Conservation (phyloP, 2,329 filamentous ascomycete species). For the Clarireedia hainanense region DNA sequence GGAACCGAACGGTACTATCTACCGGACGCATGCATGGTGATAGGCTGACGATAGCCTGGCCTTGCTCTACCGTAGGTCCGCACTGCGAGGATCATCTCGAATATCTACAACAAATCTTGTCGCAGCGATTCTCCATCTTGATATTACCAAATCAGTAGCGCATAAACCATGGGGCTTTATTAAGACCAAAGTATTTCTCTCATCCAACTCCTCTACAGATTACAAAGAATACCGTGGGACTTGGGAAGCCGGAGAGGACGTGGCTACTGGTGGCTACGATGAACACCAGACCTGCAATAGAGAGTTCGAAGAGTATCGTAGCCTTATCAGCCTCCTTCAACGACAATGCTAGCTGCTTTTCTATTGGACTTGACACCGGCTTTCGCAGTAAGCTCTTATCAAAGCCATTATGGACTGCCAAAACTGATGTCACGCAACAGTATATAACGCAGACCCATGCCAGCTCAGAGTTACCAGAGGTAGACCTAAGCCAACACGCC, state of each 20-base stretch:
- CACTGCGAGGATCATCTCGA: not conserved
- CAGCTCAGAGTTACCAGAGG: constrained; percentile 57
- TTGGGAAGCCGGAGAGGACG: too few relatives aligned
- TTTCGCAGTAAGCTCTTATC: constrained; percentile 60
- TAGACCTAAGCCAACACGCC: constrained; percentile 25
- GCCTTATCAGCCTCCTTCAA: constrained; percentile 85
- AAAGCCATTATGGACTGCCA: not conserved
- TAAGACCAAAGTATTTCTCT: too few relatives aligned
- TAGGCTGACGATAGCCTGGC: too few relatives aligned
- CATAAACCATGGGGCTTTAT: not conserved
- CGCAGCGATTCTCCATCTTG: not conserved
- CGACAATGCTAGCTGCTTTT: constrained; percentile 74
- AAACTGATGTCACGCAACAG: constrained; percentile 34
- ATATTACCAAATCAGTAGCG: not conserved
- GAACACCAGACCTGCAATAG: constrained; percentile 84
- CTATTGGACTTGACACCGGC: constrained; percentile 77
- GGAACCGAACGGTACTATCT: too few relatives aligned
- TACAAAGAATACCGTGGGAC: too few relatives aligned
- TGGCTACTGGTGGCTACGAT: constrained; percentile 40
- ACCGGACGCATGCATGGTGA: too few relatives aligned
- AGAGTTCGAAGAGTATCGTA: constrained; percentile 63
- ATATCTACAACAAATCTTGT: not conserved
- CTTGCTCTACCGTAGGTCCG: not conserved
- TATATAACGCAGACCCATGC: constrained; percentile 66
- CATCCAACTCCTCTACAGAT: too few relatives aligned